These are phyloP conservation scores for Candida takata DNA, from an alignment of 805 yeast genomes.

Conservation along the genomic window DNA sequence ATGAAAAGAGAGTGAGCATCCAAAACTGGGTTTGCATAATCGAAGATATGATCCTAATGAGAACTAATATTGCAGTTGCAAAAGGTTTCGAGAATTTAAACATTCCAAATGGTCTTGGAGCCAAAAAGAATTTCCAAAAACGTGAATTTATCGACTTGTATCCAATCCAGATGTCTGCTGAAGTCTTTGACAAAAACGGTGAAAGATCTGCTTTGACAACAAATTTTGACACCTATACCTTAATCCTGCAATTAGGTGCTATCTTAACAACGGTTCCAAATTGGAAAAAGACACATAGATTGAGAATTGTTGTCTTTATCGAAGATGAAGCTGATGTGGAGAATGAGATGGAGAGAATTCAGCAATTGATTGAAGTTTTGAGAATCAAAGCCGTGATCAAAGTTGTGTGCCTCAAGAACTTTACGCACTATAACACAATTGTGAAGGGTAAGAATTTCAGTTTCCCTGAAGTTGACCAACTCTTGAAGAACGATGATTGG, in stretches of 20 bases:
- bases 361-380: constrained; percentile 59
- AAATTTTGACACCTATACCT: constrained; percentile 91
- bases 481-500: constrained; percentile 69
- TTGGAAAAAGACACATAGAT: constrained; percentile 71
- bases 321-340: constrained; percentile 64
- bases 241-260: constrained; percentile 90
- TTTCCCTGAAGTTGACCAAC: constrained; percentile 40
- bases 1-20: constrained; percentile 61
- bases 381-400: constrained; percentile 80
- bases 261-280: constrained; percentile 87
- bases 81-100: constrained; percentile 68
- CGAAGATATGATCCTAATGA: constrained; percentile 84
- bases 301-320: constrained; percentile 86
- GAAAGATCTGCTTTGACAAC: constrained; percentile 66
- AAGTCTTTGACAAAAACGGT: constrained; percentile 59
- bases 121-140: constrained; percentile 23
- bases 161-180: constrained; percentile 95
- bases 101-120: constrained; percentile 46
- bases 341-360: constrained; percentile 61
- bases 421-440: constrained; percentile 64
- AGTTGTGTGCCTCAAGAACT: constrained; percentile 57
- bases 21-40: constrained; percentile 87
- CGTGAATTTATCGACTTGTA: constrained; percentile 75
- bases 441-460: constrained; percentile 54
- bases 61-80: constrained; percentile 89